Percentiles rank a stretch among this genome's conserved stretches.
Conservation (phyloP, 352 stramenopile genomes). For the Stramenopiles sp. region DNA sequence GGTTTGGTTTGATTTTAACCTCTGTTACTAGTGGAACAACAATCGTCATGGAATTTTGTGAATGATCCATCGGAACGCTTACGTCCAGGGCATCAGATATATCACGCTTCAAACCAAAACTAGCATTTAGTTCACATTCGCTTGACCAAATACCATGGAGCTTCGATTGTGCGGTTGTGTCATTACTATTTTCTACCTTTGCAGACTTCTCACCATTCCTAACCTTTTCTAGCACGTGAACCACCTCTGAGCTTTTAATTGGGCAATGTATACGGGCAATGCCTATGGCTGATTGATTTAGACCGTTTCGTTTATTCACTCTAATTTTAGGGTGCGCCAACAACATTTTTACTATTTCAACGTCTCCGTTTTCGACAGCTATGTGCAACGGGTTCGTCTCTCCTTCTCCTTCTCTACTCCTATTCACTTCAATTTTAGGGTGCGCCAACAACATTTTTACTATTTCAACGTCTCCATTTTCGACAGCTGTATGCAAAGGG, state of each 20-base stretch:
- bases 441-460: neutral
- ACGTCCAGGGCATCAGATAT: too few relatives aligned
- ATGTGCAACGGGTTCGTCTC: neutral
- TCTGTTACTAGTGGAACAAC: too few relatives aligned
- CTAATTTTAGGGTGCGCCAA: slow-evolving; percentile 6
- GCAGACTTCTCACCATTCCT: too few relatives aligned
- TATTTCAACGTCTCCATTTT: neutral
- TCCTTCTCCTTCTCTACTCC: neutral
- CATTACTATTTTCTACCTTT: too few relatives aligned
- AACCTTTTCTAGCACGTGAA: slow-evolving; percentile 1
- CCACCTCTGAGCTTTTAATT: neutral
- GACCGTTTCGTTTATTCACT: neutral
- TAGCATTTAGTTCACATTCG: too few relatives aligned
- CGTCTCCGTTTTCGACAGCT: neutral
- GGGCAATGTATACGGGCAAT: neutral
- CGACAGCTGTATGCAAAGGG: neutral
- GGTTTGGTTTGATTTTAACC: too few relatives aligned
- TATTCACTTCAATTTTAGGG: neutral
- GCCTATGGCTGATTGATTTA: too few relatives aligned
- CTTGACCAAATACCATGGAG: too few relatives aligned
- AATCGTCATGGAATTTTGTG: too few relatives aligned
- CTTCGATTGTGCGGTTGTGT: too few relatives aligned
- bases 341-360: neutral
- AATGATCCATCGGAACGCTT: too few relatives aligned
- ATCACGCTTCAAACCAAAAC: too few relatives aligned